Conservation (phyloP, 306 rosid genomes). For the Hippophae rhamnoides region DNA sequence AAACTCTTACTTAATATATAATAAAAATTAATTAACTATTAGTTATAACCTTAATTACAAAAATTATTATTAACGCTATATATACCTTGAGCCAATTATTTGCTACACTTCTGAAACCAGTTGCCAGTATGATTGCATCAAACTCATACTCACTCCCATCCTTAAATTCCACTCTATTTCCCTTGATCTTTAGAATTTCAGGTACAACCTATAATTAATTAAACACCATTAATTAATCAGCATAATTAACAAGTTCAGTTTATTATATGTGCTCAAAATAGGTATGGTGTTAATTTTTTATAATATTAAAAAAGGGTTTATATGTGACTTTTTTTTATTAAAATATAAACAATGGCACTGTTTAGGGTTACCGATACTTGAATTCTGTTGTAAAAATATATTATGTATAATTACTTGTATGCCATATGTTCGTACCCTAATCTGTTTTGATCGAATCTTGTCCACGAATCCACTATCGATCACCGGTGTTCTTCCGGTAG, state of each 20-base stretch:
- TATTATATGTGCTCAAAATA: no score
- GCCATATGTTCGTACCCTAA: slow-evolving; percentile 25
- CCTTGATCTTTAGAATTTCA: slow-evolving; percentile 26
- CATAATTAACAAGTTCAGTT: background rate
- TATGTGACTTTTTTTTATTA: no score
- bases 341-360: no score
- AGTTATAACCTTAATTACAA: no score
- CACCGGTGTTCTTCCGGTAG: slow-evolving; percentile 27
- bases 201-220: slow-evolving; percentile 30
- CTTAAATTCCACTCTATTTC: slow-evolving; percentile 26
- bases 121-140: slow-evolving; percentile 51
- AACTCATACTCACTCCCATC: slow-evolving; percentile 24
- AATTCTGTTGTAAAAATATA: no score
- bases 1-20: no score
- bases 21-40: no score
- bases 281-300: no score
- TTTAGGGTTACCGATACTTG: no score
- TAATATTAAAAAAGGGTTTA: no score
- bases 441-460: slow-evolving; percentile 17
- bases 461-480: slow-evolving; percentile 38
- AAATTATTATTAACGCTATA: background rate
- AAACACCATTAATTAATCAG: background rate
- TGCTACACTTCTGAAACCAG: slow-evolving; percentile 50
- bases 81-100: slow-evolving; percentile 51
- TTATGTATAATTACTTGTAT: background rate